Evolutionary conservation across 2,329 filamentous ascomycete species (phyloP).

Genomic region (Neopestalotiopsis rosae): DNA sequence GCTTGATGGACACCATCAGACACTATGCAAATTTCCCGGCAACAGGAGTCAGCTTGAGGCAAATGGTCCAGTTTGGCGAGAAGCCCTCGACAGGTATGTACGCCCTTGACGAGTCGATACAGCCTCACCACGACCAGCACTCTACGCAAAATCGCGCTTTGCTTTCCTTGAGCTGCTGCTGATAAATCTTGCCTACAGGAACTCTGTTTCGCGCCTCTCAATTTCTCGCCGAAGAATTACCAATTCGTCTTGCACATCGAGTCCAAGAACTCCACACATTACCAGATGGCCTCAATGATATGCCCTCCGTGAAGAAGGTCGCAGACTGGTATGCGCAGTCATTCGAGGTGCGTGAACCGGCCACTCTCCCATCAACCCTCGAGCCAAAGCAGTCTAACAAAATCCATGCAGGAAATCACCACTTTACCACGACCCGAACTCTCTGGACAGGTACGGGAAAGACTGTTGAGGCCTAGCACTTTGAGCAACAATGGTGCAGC

Average conservation of each 20-base stretch:
- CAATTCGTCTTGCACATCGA: conserved; percentile 93
- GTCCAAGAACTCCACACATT: conserved; percentile 92
- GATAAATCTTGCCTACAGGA: conserved; percentile 56
- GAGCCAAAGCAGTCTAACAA: conserved; percentile 31
- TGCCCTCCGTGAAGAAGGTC: conserved; percentile 95
- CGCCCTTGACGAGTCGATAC: neutral
- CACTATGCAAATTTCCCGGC: conserved; percentile 97
- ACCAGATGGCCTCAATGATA: conserved; percentile 94
- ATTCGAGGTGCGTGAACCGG: conserved; percentile 76
- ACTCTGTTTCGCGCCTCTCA: conserved; percentile 97
- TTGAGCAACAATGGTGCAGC: conserved; percentile 60
- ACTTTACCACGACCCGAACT: conserved; percentile 80
- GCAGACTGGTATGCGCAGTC: conserved; percentile 99
- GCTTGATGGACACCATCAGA: conserved; percentile 95
- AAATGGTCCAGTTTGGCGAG: conserved; percentile 99
- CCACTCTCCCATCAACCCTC: neutral
- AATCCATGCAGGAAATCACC: conserved; percentile 79
- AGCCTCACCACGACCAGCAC: neutral
- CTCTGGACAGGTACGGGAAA: conserved; percentile 75
- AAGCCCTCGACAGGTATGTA: conserved; percentile 82
- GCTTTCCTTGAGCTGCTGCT: conserved; percentile 20
- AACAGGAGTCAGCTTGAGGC: conserved; percentile 91
- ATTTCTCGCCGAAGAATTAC: conserved; percentile 97
- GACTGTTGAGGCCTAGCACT: conserved; percentile 73
- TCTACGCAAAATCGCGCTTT: conserved; percentile 3